Evolutionary conservation across 2,329 filamentous ascomycete genomes (phyloP), one percentile per base, ranked within the genome.

Genomic region (Alternaria sp.): DNA sequence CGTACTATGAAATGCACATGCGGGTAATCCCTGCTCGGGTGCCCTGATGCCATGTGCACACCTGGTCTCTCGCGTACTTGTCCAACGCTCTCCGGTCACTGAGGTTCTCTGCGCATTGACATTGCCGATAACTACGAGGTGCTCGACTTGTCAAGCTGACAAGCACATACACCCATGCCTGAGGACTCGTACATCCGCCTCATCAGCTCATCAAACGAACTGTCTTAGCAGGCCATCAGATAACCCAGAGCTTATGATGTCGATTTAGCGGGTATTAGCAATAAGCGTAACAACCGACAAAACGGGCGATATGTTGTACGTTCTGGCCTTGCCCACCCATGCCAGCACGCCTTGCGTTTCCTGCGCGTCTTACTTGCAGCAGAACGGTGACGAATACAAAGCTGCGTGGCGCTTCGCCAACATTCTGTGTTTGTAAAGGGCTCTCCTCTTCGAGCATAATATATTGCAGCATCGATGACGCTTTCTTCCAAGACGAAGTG

Each of bases 331-430:
- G 26, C 8, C 29, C 42, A 24, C 45, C 52, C 23, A 28, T 21
- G 42, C 42, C 31, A 9, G 10, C 39, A 42, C 39, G 50, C 9
- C 29, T 44, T 52, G 29, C 29, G 36, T 36, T 33, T 28, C 24
- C 44, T 54, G 52, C 28, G 29, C 42, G 44, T 54, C 52, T 54
- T 49, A 49, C 52, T 40, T 49, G 44, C 44, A 54, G 52, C 52
- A 44, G 42, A 11, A 26, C 36, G 21, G 52, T 49, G 44, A 49
- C 42, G 42, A 33, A 49, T 49, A 17, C 44, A 17, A 50, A 49
- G 42, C 42, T 34, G 37, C 26, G 34, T 40, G 34, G 26, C 52
- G 33, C 17, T 49, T 40, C 13, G 26, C 29, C 26, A 49, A 36
- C 23, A 41, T 42, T 36, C 6, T 23, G 36, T 23, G 45, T 21